These are phyloP conservation scores for Zasmidium angulare DNA, from an alignment of 2,329 filamentous ascomycete genomes.

Conservation along the genomic window DNA sequence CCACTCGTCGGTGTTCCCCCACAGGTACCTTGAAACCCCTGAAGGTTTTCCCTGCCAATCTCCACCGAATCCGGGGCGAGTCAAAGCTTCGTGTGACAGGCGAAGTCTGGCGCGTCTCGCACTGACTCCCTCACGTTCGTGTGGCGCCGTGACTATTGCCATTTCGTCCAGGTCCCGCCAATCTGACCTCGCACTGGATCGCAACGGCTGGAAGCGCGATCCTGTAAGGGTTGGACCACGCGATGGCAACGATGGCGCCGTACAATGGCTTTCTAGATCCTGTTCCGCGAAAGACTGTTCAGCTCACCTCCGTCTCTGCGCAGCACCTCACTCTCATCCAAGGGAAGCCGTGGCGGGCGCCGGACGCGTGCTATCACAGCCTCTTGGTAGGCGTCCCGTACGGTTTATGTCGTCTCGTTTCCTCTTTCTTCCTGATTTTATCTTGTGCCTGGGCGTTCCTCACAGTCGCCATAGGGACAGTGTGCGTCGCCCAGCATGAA, in stretches of 20 bases:
- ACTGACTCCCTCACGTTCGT: not conserved
- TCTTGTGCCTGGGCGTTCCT: not conserved
- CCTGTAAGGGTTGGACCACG: not conserved
- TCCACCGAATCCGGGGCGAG: conserved; percentile 1
- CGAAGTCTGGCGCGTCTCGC: not conserved
- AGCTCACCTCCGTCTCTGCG: not conserved
- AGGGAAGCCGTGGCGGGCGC: conserved; percentile 1
- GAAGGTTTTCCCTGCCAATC: conserved; percentile 3
- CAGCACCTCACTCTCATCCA: not conserved
- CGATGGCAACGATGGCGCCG: conserved; percentile 1
- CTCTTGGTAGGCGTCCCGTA: not conserved
- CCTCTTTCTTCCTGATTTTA: not conserved
- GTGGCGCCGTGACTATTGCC: not conserved
- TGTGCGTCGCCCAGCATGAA: not conserved
- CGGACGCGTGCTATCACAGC: not conserved
- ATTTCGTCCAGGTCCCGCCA: not conserved
- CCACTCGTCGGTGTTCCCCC: not conserved
- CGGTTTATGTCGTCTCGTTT: not conserved
- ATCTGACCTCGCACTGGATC: not conserved
- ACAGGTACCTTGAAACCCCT: not conserved
- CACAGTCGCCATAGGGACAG: not conserved
- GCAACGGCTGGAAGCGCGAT: not conserved
- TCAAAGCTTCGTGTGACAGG: not conserved
- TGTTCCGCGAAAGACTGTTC: not conserved
- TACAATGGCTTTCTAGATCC: conserved; percentile 2